These are phyloP conservation scores for Linum tenue DNA, from an alignment of 345 rosid species.

Conservation along the genomic window DNA sequence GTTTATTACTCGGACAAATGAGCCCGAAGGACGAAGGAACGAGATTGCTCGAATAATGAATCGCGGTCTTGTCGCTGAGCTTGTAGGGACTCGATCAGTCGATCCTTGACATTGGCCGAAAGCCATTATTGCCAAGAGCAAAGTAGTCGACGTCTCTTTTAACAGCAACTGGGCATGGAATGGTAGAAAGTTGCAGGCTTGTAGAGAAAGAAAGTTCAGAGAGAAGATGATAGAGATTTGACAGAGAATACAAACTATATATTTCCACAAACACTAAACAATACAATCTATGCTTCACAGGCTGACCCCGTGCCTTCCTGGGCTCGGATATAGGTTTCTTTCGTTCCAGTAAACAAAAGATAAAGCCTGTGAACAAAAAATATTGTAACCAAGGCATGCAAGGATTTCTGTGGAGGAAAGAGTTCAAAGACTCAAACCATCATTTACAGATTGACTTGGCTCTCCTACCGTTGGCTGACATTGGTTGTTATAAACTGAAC, in stretches of 20 bases:
- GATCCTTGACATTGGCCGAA: not conserved
- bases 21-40: no score
- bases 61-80: not conserved
- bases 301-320: no score
- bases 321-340: no score
- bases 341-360: not conserved
- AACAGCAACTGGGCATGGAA: not conserved
- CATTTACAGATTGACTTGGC: not conserved
- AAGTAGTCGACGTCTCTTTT: not conserved
- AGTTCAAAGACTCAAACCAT: not conserved
- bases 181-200: not conserved
- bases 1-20: not conserved
- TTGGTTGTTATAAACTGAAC: not conserved
- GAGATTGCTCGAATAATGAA: not conserved
- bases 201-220: not conserved
- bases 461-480: not conserved
- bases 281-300: not conserved
- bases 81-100: not conserved
- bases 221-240: not conserved
- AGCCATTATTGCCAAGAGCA: no score
- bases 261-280: not conserved
- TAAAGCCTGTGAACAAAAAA: not conserved
- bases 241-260: not conserved
- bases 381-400: not conserved
- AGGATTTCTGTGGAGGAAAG: no score